A percentile compares a stretch with the other conserved stretches of the same genome.
Conservation (phyloP, 1,284 basidiomycete genomes). For the Cryptococcus sp. region DNA sequence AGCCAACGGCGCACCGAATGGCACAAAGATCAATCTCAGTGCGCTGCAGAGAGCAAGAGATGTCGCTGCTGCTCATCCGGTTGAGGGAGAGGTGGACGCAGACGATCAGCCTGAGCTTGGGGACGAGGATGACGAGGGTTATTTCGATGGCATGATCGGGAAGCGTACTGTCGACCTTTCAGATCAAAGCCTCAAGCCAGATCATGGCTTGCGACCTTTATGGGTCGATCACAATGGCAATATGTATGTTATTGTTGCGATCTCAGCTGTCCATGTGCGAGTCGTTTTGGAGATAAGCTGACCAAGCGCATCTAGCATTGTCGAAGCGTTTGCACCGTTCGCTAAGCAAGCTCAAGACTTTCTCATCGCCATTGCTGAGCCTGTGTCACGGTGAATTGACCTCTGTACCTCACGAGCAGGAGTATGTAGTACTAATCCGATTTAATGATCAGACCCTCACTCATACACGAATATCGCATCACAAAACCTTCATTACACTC, state of each 20-base stretch:
- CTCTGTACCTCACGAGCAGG: not conserved
- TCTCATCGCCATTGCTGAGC: conserved; percentile 95
- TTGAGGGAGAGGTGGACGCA: conserved; percentile 30
- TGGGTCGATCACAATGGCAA: conserved; percentile 95
- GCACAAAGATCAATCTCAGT: conserved; percentile 43
- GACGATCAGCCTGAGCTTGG: conserved; percentile 28
- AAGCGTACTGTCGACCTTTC: conserved; percentile 40
- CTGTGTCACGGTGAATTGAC: conserved; percentile 84
- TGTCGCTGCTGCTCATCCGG: conserved; percentile 29
- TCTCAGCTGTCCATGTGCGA: not conserved
- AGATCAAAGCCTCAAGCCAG: conserved; percentile 77
- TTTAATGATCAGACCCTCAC: conserved; percentile 71
- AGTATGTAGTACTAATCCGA: conserved; percentile 13
- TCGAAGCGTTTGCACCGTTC: conserved; percentile 94
- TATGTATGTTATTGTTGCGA: conserved; percentile 57
- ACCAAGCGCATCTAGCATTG: conserved; percentile 58
- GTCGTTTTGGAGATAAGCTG: not conserved
- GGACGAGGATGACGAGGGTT: conserved; percentile 31
- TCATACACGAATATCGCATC: conserved; percentile 99
- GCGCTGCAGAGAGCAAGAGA: conserved; percentile 33
- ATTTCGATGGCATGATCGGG: conserved; percentile 37
- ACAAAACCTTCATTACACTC: conserved; percentile 98
- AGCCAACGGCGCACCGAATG: conserved; percentile 5
- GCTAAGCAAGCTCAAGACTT: conserved; percentile 99
- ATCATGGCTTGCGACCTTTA: conserved; percentile 84